phyloP scores from a whole-genome alignment of 257 asterid genomes.

The Solanum sejunctum region DNA sequence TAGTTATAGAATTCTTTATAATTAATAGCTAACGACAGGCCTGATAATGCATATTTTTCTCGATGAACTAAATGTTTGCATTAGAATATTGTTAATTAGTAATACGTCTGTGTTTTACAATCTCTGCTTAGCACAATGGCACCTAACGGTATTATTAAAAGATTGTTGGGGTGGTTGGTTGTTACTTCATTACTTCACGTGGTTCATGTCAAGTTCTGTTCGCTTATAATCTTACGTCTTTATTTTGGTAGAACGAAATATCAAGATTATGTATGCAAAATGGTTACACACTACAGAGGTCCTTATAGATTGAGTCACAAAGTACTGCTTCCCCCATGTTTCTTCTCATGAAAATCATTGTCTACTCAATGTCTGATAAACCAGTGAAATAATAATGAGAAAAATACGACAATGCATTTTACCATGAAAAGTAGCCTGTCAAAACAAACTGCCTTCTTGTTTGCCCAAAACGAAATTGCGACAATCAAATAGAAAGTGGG shows the following conservation, averaged over 20 bases:
- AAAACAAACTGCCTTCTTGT: background rate
- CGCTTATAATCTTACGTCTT: background rate
- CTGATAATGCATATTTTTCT: background rate
- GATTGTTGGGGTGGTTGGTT: background rate
- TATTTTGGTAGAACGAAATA: background rate
- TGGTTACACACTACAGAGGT: background rate
- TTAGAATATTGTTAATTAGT: background rate
- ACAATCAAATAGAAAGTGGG: background rate
- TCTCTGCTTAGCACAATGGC: background rate
- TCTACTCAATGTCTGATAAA: background rate
- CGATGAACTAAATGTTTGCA: background rate
- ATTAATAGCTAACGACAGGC: background rate
- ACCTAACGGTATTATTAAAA: background rate
- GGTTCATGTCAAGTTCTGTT: background rate
- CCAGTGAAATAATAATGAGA: background rate
- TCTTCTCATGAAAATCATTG: background rate
- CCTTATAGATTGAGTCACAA: background rate
- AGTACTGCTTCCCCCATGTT: background rate
- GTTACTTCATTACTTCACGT: background rate
- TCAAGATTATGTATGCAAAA: background rate
- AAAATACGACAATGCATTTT: background rate
- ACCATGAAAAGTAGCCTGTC: background rate
- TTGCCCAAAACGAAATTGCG: background rate
- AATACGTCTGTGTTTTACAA: background rate
- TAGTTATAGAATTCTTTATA: background rate